A percentile compares a stretch with the other conserved stretches of the same genome.
phyloP scores from a whole-genome alignment of 495 filamentous ascomycete species.

The Aspergillus avenaceus region DNA sequence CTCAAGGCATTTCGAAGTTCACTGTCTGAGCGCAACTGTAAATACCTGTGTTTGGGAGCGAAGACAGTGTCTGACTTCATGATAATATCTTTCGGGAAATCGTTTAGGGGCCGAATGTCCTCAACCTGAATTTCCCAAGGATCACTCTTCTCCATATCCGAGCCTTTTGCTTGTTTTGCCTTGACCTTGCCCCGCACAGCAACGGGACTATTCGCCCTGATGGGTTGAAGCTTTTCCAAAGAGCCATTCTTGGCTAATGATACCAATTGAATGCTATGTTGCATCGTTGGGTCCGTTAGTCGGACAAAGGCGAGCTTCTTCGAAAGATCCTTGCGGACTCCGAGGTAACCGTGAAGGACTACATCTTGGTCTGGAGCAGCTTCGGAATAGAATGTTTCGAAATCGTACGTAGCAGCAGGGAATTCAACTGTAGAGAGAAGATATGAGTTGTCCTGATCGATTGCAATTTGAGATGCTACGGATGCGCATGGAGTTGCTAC shows the following conservation, averaged over 20 bases:
- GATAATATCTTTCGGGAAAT: conserved; percentile 72
- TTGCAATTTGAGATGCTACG: background rate
- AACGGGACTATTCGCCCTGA: conserved; percentile 51
- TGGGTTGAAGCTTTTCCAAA: conserved; percentile 42
- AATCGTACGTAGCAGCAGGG: conserved; percentile 43
- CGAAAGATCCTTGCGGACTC: conserved; percentile 55
- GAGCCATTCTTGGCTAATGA: conserved; percentile 40
- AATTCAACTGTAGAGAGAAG: conserved; percentile 43
- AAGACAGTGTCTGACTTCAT: conserved; percentile 68
- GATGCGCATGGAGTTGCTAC: conserved; percentile 23
- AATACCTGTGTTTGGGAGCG: conserved; percentile 68
- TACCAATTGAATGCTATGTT: conserved; percentile 48
- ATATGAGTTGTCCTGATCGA: conserved; percentile 9
- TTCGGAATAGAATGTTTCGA: conserved; percentile 39
- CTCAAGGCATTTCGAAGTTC: conserved; percentile 57
- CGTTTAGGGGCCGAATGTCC: conserved; percentile 66
- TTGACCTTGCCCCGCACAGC: conserved; percentile 47
- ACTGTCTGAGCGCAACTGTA: conserved; percentile 74
- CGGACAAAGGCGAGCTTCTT: conserved; percentile 67
- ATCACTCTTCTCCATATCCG: conserved; percentile 24
- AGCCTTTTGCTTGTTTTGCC: conserved; percentile 32
- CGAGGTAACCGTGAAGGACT: conserved; percentile 69
- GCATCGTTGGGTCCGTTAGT: conserved; percentile 48
- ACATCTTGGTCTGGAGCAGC: conserved; percentile 47
- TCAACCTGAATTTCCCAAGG: conserved; percentile 58